A percentile compares a stretch with the other conserved stretches of the same genome.
phyloP scores from a whole-genome alignment of 164 flowering plant species.

The Cinnamomum chago region DNA sequence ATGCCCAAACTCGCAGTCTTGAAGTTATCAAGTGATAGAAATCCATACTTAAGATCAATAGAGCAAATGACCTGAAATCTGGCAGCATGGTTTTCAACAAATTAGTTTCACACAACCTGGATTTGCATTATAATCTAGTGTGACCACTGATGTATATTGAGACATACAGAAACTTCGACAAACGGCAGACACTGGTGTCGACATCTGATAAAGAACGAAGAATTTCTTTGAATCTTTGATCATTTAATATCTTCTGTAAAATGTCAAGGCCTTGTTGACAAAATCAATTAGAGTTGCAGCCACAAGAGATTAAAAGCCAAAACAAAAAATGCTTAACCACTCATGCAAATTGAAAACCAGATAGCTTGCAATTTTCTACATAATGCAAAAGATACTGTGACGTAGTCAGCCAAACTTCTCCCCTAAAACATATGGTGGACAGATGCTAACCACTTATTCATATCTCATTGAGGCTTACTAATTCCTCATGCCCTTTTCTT shows the following conservation, averaged over 20 bases:
- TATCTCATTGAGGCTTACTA: too few relatives aligned
- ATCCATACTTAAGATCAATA: conserved; percentile 61
- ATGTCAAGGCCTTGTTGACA: conserved; percentile 39
- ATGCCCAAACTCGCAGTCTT: conserved; percentile 47
- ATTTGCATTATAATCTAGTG: not conserved
- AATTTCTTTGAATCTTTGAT: conserved; percentile 46
- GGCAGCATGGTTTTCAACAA: conserved; percentile 3
- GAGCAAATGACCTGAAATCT: conserved; percentile 69
- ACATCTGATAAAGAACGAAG: conserved; percentile 30
- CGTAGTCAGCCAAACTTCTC: not conserved
- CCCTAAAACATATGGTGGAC: not conserved
- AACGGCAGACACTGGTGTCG: conserved; percentile 51
- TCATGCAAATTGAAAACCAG: not conserved
- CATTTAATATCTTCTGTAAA: conserved; percentile 52
- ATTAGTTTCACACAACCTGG: not conserved
- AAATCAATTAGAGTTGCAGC: not conserved
- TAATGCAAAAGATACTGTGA: not conserved
- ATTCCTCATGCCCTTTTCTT: too few relatives aligned
- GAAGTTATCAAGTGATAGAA: conserved; percentile 66
- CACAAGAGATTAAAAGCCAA: not conserved
- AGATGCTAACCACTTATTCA: too few relatives aligned
- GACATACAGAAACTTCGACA: conserved; percentile 80
- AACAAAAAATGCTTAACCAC: not conserved
- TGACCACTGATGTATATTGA: not conserved
- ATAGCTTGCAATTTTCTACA: not conserved